phyloP scores from a whole-genome alignment of 164 flowering plant species.

The Nymphaea thermarum region DNA sequence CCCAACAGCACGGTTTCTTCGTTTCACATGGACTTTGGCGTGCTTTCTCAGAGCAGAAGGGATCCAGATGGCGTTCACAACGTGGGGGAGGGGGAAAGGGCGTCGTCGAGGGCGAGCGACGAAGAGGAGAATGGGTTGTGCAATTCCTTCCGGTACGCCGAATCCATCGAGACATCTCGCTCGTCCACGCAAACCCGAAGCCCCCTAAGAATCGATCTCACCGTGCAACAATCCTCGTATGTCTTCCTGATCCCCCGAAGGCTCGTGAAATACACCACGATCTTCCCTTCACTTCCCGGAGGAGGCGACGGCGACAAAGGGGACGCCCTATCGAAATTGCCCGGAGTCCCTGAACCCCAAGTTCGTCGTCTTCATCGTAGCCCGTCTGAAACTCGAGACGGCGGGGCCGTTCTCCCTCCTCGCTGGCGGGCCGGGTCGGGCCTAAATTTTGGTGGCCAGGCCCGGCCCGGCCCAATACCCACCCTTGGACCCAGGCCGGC shows the following conservation, averaged over 20 bases:
- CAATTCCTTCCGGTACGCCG: conserved; percentile 49
- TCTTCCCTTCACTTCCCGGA: conserved; percentile 29
- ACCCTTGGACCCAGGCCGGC: no score
- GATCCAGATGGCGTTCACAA: conserved; percentile 23
- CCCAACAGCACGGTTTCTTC: conserved; percentile 53
- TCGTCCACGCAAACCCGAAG: conserved; percentile 73
- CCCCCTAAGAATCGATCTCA: conserved; percentile 57
- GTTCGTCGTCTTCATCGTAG: conserved; percentile 20
- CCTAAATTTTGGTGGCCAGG: no score
- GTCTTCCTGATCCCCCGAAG: conserved; percentile 79
- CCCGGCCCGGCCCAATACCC: no score
- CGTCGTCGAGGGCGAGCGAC: conserved; percentile 53
- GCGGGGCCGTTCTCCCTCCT: no score
- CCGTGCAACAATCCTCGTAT: conserved; percentile 72
- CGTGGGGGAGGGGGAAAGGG: conserved; percentile 30
- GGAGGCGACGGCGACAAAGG: conserved; percentile 2
- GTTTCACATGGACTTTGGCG: conserved; percentile 49
- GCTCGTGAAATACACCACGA: conserved; percentile 74
- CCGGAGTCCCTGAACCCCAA: conserved; percentile 13
- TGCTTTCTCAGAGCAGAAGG: conserved; percentile 22
- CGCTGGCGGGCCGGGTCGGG: no score
- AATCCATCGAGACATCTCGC: conserved; percentile 88
- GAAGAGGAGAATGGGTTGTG: conserved; percentile 62
- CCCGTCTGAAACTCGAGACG: conserved; percentile 26
- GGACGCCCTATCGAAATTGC: neutral